A percentile compares a stretch with the other conserved stretches of the same genome.
Evolutionary conservation across 1,284 basidiomycete genomes (phyloP).

Genomic region (Ustilago loliicola): DNA sequence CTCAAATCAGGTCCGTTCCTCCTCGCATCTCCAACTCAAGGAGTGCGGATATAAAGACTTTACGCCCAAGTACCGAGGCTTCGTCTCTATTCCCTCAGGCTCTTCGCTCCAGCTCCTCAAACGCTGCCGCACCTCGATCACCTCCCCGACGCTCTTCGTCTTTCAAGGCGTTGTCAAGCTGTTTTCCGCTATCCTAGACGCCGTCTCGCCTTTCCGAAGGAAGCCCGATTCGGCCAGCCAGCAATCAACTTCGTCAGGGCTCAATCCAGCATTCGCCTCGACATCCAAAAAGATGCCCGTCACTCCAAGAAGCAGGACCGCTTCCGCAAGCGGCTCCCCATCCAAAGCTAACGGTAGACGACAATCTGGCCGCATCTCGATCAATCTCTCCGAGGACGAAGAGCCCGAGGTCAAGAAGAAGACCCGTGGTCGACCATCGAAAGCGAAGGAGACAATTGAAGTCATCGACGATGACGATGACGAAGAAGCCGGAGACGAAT

Average conservation of each 20-base stretch:
- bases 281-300: conserved; percentile 10
- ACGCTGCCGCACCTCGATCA: too few relatives aligned
- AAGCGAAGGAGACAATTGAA: conserved; percentile 17
- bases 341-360: conserved; percentile 30
- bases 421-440: conserved; percentile 8
- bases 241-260: neutral
- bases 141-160: neutral
- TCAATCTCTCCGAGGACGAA: conserved; percentile 36
- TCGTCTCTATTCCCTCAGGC: too few relatives aligned
- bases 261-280: neutral
- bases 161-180: conserved; percentile 6
- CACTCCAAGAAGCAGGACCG: conserved; percentile 28
- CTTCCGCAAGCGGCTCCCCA: conserved; percentile 29
- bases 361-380: conserved; percentile 4
- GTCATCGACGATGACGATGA: conserved; percentile 29
- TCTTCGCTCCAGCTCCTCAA: too few relatives aligned
- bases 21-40: too few relatives aligned
- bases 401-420: conserved; percentile 16
- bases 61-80: too few relatives aligned
- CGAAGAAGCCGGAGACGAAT: conserved; percentile 37
- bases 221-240: conserved; percentile 16
- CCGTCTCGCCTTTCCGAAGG: conserved; percentile 29
- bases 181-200: conserved; percentile 13
- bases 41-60: too few relatives aligned
- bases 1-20: too few relatives aligned